These are phyloP conservation scores for Coniochaeta pulveracea DNA, from an alignment of 2,329 filamentous ascomycete genomes.

Conservation along the genomic window DNA sequence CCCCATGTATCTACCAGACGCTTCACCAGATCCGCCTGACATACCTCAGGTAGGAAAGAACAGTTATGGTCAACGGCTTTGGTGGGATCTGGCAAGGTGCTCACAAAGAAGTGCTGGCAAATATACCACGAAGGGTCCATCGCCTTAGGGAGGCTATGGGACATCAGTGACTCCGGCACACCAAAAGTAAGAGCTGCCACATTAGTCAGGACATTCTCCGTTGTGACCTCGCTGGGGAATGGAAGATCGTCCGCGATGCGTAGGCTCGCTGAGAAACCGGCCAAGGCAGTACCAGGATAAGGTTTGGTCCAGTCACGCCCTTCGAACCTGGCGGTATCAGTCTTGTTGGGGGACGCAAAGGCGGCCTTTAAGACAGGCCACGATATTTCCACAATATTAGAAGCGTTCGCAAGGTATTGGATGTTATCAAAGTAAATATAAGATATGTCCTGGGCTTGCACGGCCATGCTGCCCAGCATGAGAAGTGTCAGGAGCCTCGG, in stretches of 20 bases:
- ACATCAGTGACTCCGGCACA: background rate
- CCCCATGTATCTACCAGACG: background rate
- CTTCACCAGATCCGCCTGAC: background rate
- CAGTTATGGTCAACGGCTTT: background rate
- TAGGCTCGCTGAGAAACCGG: slow-evolving; percentile 1
- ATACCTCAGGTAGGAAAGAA: background rate
- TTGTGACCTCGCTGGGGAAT: background rate
- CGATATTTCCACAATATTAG: background rate
- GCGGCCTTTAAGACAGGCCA: background rate
- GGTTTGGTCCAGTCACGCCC: slow-evolving; percentile 3
- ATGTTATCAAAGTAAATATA: slow-evolving; percentile 1
- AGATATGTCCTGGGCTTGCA: background rate
- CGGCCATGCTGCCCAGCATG: background rate
- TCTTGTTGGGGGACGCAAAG: background rate
- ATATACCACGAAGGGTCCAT: slow-evolving; percentile 1
- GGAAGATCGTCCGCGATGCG: background rate
- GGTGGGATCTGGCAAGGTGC: background rate
- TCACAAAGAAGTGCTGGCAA: background rate
- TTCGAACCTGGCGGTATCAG: slow-evolving; percentile 1
- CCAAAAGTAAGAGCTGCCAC: slow-evolving; percentile 1
- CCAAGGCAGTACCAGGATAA: background rate
- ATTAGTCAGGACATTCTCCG: background rate
- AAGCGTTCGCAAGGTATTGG: background rate
- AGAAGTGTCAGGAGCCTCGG: background rate
- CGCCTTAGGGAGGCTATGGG: background rate